These are phyloP conservation scores for Salix udensis DNA, from an alignment of 345 rosid genomes.

Conservation along the genomic window DNA sequence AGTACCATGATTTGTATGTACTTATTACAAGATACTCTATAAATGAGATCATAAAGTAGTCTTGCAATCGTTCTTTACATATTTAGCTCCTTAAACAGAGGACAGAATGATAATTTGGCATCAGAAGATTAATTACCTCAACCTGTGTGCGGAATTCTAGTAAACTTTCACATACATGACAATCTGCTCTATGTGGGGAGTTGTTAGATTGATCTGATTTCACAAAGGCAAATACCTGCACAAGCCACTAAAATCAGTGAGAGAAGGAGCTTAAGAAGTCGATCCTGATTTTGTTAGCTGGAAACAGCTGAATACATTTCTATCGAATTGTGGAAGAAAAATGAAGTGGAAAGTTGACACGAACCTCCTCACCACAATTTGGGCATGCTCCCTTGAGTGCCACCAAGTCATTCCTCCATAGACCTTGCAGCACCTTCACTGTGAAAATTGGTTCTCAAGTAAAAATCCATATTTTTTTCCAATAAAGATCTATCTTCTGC, in stretches of 20 bases:
- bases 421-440: constrained; percentile 76
- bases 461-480: not conserved
- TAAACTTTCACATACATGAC: constrained; percentile 85
- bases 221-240: constrained; percentile 89
- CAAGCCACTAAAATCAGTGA: not conserved
- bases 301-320: not conserved
- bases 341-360: constrained; percentile 13
- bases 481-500: not conserved
- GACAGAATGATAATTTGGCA: not conserved
- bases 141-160: constrained; percentile 81
- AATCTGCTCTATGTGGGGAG: constrained; percentile 75
- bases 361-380: constrained; percentile 97
- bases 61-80: too few relatives aligned
- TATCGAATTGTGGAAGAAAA: not conserved
- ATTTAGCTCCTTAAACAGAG: not conserved
- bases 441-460: constrained; percentile 20
- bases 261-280: not conserved
- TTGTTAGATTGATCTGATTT: constrained; percentile 54
- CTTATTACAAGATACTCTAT: not conserved
- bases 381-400: constrained; percentile 92
- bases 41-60: not conserved
- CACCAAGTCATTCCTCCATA: constrained; percentile 90
- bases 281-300: not conserved
- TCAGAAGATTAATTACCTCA: constrained; percentile 45
- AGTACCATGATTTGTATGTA: not conserved